Conservation (phyloP, 1,284 basidiomycete genomes). For the Xerocomus amazonicus region DNA sequence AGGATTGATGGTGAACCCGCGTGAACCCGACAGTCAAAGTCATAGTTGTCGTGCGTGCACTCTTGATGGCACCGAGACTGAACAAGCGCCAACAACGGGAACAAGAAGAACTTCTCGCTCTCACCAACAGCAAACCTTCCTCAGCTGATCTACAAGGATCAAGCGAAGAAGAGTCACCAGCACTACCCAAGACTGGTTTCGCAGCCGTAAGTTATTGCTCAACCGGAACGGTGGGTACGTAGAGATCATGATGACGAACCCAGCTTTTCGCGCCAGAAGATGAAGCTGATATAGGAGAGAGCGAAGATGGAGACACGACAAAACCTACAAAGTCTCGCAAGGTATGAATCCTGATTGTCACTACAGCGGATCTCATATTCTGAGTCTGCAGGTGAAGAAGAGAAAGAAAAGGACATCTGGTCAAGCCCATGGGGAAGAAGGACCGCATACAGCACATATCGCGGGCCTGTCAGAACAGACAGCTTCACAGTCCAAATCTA, state of each 20-base stretch:
- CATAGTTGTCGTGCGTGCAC: too few species aligned
- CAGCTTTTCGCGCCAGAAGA: constrained; percentile 37
- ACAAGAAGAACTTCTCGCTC: constrained; percentile 67
- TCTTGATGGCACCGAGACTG: constrained; percentile 62
- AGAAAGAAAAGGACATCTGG: constrained; percentile 49
- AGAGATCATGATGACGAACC: constrained; percentile 16
- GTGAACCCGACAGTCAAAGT: too few species aligned
- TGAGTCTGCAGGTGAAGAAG: constrained; percentile 39
- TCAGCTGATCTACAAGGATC: constrained; percentile 24
- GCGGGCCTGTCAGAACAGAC: constrained; percentile 12
- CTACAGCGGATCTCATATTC: background rate
- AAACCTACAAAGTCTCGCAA: constrained; percentile 43
- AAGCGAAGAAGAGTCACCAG: constrained; percentile 28
- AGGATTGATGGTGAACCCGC: too few species aligned
- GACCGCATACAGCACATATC: constrained; percentile 8
- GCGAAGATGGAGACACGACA: constrained; percentile 24
- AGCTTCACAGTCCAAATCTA: constrained; percentile 16
- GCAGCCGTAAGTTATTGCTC: constrained; percentile 48
- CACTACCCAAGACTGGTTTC: constrained; percentile 41
- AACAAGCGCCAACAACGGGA: constrained; percentile 87
- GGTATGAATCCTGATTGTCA: constrained; percentile 25
- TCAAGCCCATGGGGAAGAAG: constrained; percentile 12
- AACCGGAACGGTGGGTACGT: background rate
- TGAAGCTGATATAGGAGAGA: constrained; percentile 37
- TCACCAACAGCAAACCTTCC: constrained; percentile 33